These are phyloP conservation scores for Venustampulla echinocandica DNA, from an alignment of 495 filamentous ascomycete genomes.

Conservation along the genomic window DNA sequence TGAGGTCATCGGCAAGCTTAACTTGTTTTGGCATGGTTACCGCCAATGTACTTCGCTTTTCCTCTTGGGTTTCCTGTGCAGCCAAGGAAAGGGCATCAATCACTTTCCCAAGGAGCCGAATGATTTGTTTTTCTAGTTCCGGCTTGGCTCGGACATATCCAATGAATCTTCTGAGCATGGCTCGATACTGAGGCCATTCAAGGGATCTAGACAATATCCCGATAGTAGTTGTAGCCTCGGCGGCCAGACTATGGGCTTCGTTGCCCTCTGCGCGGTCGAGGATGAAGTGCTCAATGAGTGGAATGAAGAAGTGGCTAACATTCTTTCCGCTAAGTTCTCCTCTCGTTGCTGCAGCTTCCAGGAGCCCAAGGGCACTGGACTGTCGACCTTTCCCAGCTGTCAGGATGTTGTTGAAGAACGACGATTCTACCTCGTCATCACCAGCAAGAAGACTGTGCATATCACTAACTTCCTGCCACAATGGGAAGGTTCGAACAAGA, in stretches of 20 bases:
- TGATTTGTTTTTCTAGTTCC: conserved; percentile 75
- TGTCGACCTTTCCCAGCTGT: conserved; percentile 87
- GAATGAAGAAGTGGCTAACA: conserved; percentile 78
- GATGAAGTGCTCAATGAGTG: conserved; percentile 87
- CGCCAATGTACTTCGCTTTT: conserved; percentile 39
- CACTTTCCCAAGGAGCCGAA: conserved; percentile 70
- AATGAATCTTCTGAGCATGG: conserved; percentile 70
- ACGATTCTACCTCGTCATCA: conserved; percentile 73
- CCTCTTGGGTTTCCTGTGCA: conserved; percentile 25
- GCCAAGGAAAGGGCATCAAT: conserved; percentile 62
- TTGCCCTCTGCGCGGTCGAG: conserved; percentile 70
- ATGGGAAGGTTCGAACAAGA: conserved; percentile 60
- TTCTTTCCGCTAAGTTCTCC: conserved; percentile 61
- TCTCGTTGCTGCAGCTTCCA: conserved; percentile 56
- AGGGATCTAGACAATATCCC: conserved; percentile 63
- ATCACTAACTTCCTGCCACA: conserved; percentile 62
- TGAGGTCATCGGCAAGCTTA: conserved; percentile 66
- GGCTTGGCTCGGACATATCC: conserved; percentile 71
- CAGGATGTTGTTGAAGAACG: conserved; percentile 86
- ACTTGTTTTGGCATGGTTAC: conserved; percentile 56
- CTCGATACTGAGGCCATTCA: conserved; percentile 86
- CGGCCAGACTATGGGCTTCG: conserved; percentile 72
- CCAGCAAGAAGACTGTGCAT: conserved; percentile 63
- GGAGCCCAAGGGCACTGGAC: conserved; percentile 67
- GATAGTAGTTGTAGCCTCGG: conserved; percentile 70